Conservation (phyloP, 2,329 filamentous ascomycete species). For the Trichoderma harzianum region DNA sequence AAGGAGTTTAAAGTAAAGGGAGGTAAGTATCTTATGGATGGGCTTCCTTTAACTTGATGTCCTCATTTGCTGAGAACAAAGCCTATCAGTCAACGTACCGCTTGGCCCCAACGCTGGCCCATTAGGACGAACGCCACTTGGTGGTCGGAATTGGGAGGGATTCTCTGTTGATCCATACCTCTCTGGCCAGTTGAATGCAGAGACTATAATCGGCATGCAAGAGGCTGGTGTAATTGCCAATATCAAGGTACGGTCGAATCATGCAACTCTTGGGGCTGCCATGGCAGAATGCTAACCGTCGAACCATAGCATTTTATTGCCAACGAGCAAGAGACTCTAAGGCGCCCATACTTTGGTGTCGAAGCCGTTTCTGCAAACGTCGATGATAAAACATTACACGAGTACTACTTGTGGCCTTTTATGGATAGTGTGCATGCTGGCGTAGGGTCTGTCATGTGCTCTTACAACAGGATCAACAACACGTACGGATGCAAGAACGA, state of each 20-base stretch:
- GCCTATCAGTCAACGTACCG: constrained; percentile 56
- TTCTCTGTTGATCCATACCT: constrained; percentile 70
- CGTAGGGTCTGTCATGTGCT: constrained; percentile 60
- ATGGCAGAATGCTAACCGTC: background rate
- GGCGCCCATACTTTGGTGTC: constrained; percentile 38
- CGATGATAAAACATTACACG: constrained; percentile 63
- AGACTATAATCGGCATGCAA: constrained; percentile 73
- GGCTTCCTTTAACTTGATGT: fast-evolving
- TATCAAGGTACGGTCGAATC: constrained; percentile 48
- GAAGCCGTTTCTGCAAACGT: constrained; percentile 60
- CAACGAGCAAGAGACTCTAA: constrained; percentile 58
- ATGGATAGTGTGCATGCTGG: constrained; percentile 58
- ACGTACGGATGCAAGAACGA: constrained; percentile 73
- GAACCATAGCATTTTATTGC: constrained; percentile 50
- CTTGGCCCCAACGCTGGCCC: constrained; percentile 70
- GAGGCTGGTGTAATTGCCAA: constrained; percentile 76
- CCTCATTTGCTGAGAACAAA: background rate
- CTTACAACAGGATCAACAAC: constrained; percentile 69
- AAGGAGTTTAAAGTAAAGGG: constrained; percentile 55
- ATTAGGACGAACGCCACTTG: constrained; percentile 65
- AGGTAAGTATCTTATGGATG: constrained; percentile 40
- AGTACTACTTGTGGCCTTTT: constrained; percentile 65
- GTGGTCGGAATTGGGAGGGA: constrained; percentile 72
- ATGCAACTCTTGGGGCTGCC: background rate
- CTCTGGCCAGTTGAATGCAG: constrained; percentile 66